Evolutionary conservation across 2,329 filamentous ascomycete genomes (phyloP), one percentile per base, ranked within the genome.

Genomic region (Cercospora nicotianae): DNA sequence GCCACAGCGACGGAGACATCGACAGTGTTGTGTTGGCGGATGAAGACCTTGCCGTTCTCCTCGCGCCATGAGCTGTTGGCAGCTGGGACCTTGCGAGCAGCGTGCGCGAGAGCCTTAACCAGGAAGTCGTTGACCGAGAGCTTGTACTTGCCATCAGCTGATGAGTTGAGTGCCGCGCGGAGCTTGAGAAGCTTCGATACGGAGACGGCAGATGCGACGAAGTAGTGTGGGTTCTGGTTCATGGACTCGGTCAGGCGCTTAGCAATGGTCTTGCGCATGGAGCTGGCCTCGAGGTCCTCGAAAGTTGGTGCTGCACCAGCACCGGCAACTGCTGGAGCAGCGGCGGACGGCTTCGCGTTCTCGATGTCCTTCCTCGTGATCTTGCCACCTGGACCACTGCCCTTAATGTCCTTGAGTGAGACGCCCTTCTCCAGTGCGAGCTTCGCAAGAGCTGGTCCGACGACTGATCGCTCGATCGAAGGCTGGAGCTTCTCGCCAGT

Each of bases 91-190:
- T 97, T 97, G 84, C 90, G 90, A 80, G 91, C 93, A 70, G 95
- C 95, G 71, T 91, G 85, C 68, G 89, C 92, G 67, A 94, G 92
- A 75, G 94, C 95, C 88, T 99, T 99, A 87, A 99, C 93, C 72
- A 99, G 87, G 87, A 99, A 97, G 83, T 99, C 95, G 83, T 99
- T 99, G 83, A 99, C 93, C n/a, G 94, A 97, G 68, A 99, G 91
- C 89, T 97, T 99, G 89, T 97, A 99, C 82, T 93, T 90, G 83
- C 94, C 95, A 71, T 97, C 90, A 59, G 92, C 86, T 12, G 91
- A 90, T 79, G 89, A 88, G 85, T 99, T 99, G 74, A 99, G 89
- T 67, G 94, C 93, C 83, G 92, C 88, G 77, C 95, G 93, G 76
- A 99, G 93, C 87, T 97, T 98, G 77, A 97, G 85, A 60, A 99